Evolutionary conservation across 768 basidiomycete genomes (phyloP).

Genomic region (Tylopilus balloui): DNA sequence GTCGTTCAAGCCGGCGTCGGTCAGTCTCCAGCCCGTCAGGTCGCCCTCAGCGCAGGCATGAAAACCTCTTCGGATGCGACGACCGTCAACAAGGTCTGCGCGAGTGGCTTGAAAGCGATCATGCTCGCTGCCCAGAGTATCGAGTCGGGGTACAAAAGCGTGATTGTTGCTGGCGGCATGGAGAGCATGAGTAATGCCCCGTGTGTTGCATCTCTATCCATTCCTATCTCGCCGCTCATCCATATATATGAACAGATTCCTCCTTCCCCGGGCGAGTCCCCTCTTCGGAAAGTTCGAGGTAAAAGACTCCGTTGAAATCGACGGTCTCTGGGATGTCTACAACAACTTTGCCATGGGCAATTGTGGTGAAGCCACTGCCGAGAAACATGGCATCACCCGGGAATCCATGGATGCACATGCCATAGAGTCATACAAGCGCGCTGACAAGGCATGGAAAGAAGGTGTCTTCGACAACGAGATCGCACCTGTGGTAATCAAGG

Average conservation of each 20-base stretch:
- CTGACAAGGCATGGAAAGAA: constrained; percentile 84
- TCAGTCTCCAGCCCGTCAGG: constrained; percentile 97
- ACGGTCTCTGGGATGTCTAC: constrained; percentile 96
- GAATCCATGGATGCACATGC: constrained; percentile 88
- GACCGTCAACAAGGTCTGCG: constrained; percentile 99
- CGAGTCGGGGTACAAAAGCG: constrained; percentile 74
- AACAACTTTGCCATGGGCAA: constrained; percentile 98
- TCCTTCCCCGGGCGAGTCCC: constrained; percentile 76
- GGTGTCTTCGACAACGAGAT: constrained; percentile 87
- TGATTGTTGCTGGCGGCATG: constrained; percentile 96
- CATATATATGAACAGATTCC: constrained; percentile 49
- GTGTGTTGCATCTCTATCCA: constrained; percentile 47
- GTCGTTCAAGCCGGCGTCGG: constrained; percentile 97
- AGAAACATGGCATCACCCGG: constrained; percentile 77
- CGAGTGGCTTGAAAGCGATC: constrained; percentile 93
- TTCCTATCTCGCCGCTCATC: constrained; percentile 4
- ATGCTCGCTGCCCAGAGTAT: constrained; percentile 92
- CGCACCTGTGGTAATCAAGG: constrained; percentile 84
- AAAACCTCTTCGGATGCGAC: constrained; percentile 87
- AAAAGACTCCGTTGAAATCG: constrained; percentile 82
- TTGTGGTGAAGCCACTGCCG: constrained; percentile 85
- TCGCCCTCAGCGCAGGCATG: constrained; percentile 87
- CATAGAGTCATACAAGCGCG: constrained; percentile 91
- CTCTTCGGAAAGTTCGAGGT: constrained; percentile 86
- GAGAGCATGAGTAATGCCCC: constrained; percentile 99